Evolutionary conservation across 2,329 filamentous ascomycete species (phyloP).

Genomic region (Ascomycota sp.): DNA sequence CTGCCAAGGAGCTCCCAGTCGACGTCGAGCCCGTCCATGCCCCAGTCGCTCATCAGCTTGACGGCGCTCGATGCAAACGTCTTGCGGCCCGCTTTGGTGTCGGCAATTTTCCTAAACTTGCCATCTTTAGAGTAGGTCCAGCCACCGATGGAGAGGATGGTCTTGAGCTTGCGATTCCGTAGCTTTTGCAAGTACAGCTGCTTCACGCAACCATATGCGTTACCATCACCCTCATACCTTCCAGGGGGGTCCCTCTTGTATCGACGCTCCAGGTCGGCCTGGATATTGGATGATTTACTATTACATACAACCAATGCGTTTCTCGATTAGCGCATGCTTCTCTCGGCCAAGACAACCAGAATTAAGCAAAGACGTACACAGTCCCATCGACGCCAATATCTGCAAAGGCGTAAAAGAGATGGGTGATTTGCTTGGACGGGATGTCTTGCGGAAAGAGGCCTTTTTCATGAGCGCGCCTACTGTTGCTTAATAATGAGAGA

Average conservation of each 20-base stretch:
- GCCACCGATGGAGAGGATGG: conserved; percentile 64
- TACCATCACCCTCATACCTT: conserved; percentile 33
- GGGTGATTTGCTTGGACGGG: conserved; percentile 47
- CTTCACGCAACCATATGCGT: conserved; percentile 60
- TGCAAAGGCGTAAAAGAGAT: conserved; percentile 44
- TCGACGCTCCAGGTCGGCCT: conserved; percentile 30
- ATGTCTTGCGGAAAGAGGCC: conserved; percentile 53
- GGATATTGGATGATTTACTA: conserved; percentile 10
- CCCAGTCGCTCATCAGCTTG: conserved; percentile 46
- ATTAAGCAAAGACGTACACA: conserved; percentile 25
- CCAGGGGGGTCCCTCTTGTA: conserved; percentile 52
- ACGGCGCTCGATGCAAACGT: conserved; percentile 51
- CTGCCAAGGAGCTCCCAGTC: conserved; percentile 34
- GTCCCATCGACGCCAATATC: conserved; percentile 23
- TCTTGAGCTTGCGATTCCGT: conserved; percentile 54
- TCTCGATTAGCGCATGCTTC: neutral
- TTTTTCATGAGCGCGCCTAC: no score
- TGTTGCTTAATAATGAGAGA: no score
- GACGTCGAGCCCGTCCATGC: conserved; percentile 34
- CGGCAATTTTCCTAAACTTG: conserved; percentile 44
- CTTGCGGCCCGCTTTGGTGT: conserved; percentile 37
- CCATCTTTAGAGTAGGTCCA: conserved; percentile 46
- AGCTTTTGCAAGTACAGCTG: conserved; percentile 62
- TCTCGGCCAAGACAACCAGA: no score
- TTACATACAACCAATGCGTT: no score